Base-by-base conservation (phyloP, 257 asterid species). In the Cynanchum wilfordii region DNA sequence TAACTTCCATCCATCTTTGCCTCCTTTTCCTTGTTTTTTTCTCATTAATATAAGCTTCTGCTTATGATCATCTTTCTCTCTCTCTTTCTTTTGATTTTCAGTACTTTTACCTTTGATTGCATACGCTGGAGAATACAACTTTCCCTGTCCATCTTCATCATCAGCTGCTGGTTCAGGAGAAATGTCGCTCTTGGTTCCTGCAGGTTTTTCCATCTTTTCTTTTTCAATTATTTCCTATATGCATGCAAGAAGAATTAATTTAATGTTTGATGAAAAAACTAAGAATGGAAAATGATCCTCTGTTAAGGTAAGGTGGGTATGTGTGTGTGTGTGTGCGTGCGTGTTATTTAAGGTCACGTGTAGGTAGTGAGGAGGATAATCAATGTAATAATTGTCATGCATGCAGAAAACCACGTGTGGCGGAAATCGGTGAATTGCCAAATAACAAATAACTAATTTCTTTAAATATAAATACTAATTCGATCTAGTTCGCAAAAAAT, bases 91-190 rank as follows among this genome's bases (percentile, higher is more conserved):
- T 24, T 69, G 49, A 22, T 30, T 27, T 20, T 24, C 56, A 40
- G 33, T 68, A 17, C 62, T 55, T 8, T 51, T 20, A 33, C 4
- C 36, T 73, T 60, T 51, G 36, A 73, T 0, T 29, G 75, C 72
- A 73, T 67, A 38, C 10, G 55, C 62, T 15, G 81, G 78, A 22
- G 75, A 73, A 44, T 78, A 73, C 3, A 78, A 29, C 38, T 67
- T 69, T 36, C 42, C 68, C 56, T 73, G 71, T 5, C 72, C 71
- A 22, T 22, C 71, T n/a, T 76, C 22, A 51, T 50, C 66, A 11
- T 58, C 42, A 22, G 75, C 50, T 45, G 66, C 30, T 29, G 71
- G 49, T 33, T 69, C 62, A 60, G 60, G 22, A n/a, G 13, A n/a
- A 22, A 19, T 1, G 10, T 0, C 2, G 3, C 6, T 54, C 11